Percentiles rank a stretch among this genome's conserved stretches.
Conservation (phyloP, 163 green algal species). For the Chloromonas sp. region DNA sequence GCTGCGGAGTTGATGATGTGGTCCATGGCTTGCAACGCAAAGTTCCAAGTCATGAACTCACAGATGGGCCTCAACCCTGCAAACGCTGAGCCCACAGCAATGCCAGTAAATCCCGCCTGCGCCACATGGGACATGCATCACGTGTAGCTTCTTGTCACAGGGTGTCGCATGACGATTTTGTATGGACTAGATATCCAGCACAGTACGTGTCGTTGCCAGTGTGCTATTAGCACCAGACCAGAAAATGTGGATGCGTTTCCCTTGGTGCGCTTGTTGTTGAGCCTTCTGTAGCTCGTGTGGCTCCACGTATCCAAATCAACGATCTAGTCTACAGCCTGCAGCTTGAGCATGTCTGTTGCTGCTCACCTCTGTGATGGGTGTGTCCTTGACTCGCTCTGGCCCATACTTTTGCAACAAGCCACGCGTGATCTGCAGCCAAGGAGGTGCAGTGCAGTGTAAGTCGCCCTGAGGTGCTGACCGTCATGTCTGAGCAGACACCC, state of each 20-base stretch:
- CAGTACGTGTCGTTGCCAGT: too few species aligned
- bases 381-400: slow-evolving; percentile 89
- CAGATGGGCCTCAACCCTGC: slow-evolving; percentile 86
- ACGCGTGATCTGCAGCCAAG: slow-evolving; percentile 76
- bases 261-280: too few species aligned
- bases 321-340: too few species aligned
- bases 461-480: background rate
- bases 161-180: background rate
- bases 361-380: slow-evolving; percentile 94
- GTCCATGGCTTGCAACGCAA: slow-evolving; percentile 97
- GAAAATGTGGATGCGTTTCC: too few species aligned
- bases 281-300: too few species aligned
- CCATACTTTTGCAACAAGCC: slow-evolving; percentile 95
- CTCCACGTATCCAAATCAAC: too few species aligned
- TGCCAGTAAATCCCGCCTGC: slow-evolving; percentile 92
- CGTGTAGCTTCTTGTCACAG: background rate
- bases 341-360: too few species aligned
- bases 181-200: too few species aligned
- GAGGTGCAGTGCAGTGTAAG: background rate
- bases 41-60: slow-evolving; percentile 99
- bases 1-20: slow-evolving; percentile 88
- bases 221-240: too few species aligned
- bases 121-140: background rate
- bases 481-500: background rate
- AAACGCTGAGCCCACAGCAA: slow-evolving; percentile 89